Percentiles rank a stretch among this genome's conserved stretches.
phyloP scores from a whole-genome alignment of 345 rosid species.

The Syzygium jambos region DNA sequence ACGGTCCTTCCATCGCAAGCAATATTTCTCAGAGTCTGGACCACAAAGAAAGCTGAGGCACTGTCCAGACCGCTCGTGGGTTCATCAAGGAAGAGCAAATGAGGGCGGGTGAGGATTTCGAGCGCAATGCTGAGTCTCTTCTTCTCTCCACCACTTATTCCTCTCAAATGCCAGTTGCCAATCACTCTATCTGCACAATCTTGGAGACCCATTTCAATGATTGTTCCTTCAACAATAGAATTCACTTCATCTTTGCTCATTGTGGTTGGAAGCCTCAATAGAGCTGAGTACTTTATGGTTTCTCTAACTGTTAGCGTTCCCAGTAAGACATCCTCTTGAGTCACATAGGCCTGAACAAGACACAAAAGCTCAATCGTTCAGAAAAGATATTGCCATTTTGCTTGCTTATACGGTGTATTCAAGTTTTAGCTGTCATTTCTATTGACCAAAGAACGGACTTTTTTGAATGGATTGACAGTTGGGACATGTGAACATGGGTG shows the following conservation, averaged over 20 bases:
- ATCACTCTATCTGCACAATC: constrained; percentile 50
- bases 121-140: constrained; percentile 64
- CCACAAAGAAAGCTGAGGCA: constrained; percentile 66
- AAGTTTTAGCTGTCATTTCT: background rate
- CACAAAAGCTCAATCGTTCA: background rate
- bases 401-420: background rate
- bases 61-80: constrained; percentile 79
- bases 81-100: constrained; percentile 56
- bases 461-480: background rate
- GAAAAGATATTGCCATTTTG: background rate
- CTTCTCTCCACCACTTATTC: constrained; percentile 77
- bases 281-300: constrained; percentile 57
- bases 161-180: constrained; percentile 75
- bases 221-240: constrained; percentile 41
- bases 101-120: constrained; percentile 63
- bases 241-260: constrained; percentile 34
- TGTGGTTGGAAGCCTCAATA: constrained; percentile 46
- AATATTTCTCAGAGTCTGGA: constrained; percentile 47
- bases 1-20: constrained; percentile 59
- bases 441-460: background rate
- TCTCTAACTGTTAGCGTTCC: constrained; percentile 71
- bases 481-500: background rate
- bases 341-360: constrained; percentile 62
- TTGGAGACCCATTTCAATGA: constrained; percentile 60
- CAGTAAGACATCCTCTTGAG: constrained; percentile 59